Evolutionary conservation across 2,329 filamentous ascomycete genomes (phyloP), one percentile per base, ranked within the genome.

Genomic region (Didymella arachidicola): DNA sequence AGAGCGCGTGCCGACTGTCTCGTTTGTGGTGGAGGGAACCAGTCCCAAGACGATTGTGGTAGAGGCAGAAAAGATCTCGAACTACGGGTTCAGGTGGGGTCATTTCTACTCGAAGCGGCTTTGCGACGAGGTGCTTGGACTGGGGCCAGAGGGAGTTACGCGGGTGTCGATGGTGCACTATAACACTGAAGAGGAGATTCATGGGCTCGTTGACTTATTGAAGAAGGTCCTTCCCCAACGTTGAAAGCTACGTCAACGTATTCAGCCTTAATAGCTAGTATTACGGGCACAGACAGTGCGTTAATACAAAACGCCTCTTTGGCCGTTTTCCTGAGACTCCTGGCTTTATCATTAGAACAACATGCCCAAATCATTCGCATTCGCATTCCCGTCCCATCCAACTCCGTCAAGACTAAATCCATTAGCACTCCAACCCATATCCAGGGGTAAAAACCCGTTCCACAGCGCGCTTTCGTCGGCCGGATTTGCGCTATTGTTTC

Each of bases 161-260:
- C 81, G 89, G 62, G 86, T 91, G n/a, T 90, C 87, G 66, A 81
- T 91, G 80, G 83, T 89, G 53, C 89, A 91, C 74, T 92, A 92
- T 70, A 92, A 92, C 66, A 90, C 87, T 2, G 85, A 85, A 64
- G 83, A 86, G 3, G 87, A 89, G 70, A 79, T 88, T 3, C 76
- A 79, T 44, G 78, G 72, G 8, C 79, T 87, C 54, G 80, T 87
- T 19, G 77, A 79, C 34, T 78, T 83, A 1, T 66, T 89, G 54
- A 82, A 87, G 59, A 79, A 81, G 61, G 78, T 84, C 0, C 62
- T 85, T n/a, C 68, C 72, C 2, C 41, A 63, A 45, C 22, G 7
- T 36, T 36, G 7, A 62, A 30, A 22, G 14, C 19, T 16, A 11
- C 8, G 12, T 4, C 39, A 26, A 25, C 7, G 16, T 10, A 42